Percentiles rank a stretch among this genome's conserved stretches.
Conservation (phyloP, 306 rosid genomes). For the Quercus cerris region DNA sequence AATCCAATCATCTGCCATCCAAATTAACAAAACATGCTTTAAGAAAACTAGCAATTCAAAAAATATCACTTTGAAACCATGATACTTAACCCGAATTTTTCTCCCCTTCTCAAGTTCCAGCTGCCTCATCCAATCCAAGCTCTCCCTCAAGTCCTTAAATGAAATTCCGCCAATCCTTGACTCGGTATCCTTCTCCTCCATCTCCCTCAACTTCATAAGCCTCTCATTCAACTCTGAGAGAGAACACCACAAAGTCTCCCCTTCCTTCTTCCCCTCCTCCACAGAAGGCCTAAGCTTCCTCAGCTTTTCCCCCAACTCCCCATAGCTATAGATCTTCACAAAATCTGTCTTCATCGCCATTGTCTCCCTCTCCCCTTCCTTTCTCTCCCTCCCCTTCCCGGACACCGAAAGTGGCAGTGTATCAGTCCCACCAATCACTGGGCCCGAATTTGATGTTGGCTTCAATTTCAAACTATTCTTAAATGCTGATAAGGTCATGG, state of each 20-base stretch:
- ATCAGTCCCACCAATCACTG: constrained; percentile 27
- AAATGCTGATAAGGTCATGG: not conserved
- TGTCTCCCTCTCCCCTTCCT: not conserved
- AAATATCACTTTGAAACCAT: not conserved
- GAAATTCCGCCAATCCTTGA: not conserved
- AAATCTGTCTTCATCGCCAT: constrained; percentile 23
- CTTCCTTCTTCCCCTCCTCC: constrained; percentile 13
- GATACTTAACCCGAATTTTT: not conserved
- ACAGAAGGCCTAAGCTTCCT: constrained; percentile 46
- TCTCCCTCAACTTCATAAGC: constrained; percentile 49
- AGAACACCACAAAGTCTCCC: constrained; percentile 47
- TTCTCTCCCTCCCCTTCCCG: constrained; percentile 32
- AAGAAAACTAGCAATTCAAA: not conserved
- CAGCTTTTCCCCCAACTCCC: constrained; percentile 55
- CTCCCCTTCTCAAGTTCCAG: not conserved
- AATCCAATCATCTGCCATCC: not conserved
- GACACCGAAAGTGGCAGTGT: constrained; percentile 24
- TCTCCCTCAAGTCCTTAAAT: not conserved
- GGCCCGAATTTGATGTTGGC: constrained; percentile 3
- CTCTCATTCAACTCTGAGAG: constrained; percentile 60
- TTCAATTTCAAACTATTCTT: constrained; percentile 10
- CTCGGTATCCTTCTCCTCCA: constrained; percentile 35
- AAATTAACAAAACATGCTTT: not conserved
- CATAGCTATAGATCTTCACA: constrained; percentile 27
- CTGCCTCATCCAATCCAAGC: not conserved